These are phyloP conservation scores for Syncephalastrum sp. DNA, from an alignment of 371 early-diverging fungal genomes.

Conservation along the genomic window DNA sequence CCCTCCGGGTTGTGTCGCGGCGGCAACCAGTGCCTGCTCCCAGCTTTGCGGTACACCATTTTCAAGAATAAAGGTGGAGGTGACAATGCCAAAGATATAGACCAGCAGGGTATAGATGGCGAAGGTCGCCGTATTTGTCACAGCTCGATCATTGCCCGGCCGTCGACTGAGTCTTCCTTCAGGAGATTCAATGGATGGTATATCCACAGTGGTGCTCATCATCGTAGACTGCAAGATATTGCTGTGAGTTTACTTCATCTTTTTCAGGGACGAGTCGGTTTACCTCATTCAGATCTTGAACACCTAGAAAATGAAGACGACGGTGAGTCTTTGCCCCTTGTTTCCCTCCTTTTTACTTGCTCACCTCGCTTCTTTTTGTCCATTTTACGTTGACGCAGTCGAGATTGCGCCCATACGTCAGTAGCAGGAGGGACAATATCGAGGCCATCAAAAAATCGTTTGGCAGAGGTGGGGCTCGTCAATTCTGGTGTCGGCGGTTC, in stretches of 20 bases:
- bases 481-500: too few relatives aligned
- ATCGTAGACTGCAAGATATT: background rate
- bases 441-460: too few relatives aligned
- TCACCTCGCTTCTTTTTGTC: conserved; percentile 30
- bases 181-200: background rate
- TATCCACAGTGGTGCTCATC: conserved; percentile 2
- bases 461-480: too few relatives aligned
- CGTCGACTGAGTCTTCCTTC: conserved; percentile 6
- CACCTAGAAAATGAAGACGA: conserved; percentile 1
- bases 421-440: background rate
- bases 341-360: background rate
- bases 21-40: conserved; percentile 40
- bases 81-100: conserved; percentile 58
- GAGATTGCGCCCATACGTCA: conserved; percentile 39
- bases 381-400: conserved; percentile 29
- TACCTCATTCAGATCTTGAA: conserved; percentile 42
- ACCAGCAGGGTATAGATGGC: conserved; percentile 53
- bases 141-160: conserved; percentile 34
- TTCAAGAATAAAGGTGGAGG: conserved; percentile 53
- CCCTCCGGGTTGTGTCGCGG: conserved; percentile 29
- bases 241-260: too few relatives aligned
- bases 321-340: too few relatives aligned
- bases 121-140: conserved; percentile 54
- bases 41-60: conserved; percentile 27
- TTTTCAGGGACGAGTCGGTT: background rate